These are phyloP conservation scores for Allium cepa DNA, from an alignment of 106 monocot species.

Conservation along the genomic window DNA sequence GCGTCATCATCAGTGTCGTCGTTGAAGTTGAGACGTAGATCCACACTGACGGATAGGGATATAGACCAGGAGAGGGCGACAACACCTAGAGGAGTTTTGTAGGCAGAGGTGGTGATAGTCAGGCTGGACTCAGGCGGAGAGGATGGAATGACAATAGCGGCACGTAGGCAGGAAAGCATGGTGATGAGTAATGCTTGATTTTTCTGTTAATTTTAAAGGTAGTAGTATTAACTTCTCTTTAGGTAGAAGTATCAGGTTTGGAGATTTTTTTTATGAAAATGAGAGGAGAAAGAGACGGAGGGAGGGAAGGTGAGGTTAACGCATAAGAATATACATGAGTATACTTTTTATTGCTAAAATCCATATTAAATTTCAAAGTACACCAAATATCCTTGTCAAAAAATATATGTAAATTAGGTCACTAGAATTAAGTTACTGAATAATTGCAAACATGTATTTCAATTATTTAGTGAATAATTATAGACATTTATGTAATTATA, in stretches of 20 bases:
- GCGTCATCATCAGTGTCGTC: slow-evolving; percentile 13
- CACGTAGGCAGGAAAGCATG: slow-evolving; percentile 36
- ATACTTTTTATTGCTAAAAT: too few species aligned
- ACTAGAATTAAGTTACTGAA: too few species aligned
- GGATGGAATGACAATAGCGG: slow-evolving; percentile 3
- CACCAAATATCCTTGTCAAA: too few species aligned
- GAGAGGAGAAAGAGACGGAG: background rate
- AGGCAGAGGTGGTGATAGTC: slow-evolving; percentile 54
- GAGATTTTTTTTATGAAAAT: background rate
- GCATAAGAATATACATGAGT: too few species aligned
- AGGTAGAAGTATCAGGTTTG: background rate
- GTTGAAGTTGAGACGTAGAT: slow-evolving; percentile 65
- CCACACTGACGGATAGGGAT: slow-evolving; percentile 37
- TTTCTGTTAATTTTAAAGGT: background rate
- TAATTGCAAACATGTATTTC: too few species aligned
- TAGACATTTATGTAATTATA: too few species aligned
- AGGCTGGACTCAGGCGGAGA: slow-evolving; percentile 25
- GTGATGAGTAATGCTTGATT: slow-evolving; percentile 30
- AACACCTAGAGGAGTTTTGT: slow-evolving; percentile 59
- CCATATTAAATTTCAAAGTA: too few species aligned
- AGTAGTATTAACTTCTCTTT: background rate
- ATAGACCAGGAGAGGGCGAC: slow-evolving; percentile 68
- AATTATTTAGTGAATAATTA: too few species aligned
- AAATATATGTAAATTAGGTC: too few species aligned
- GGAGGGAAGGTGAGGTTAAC: background rate